These are phyloP conservation scores for Pichia paraexigua DNA, from an alignment of 805 yeast species.

Conservation along the genomic window DNA sequence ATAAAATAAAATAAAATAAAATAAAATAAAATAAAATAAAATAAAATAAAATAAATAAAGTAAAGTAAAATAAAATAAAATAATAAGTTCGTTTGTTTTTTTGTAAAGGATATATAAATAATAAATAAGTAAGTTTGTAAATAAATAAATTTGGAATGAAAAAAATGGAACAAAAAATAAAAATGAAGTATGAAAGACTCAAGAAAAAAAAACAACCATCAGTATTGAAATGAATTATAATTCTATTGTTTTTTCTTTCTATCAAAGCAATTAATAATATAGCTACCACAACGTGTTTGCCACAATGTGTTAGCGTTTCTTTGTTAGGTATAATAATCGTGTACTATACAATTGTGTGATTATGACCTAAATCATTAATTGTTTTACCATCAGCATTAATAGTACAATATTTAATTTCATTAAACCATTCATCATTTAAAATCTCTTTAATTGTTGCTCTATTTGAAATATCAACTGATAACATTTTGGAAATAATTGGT, in stretches of 20 bases:
- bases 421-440: constrained; percentile 64
- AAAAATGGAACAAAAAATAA: not conserved
- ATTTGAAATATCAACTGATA: constrained; percentile 48
- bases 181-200: not conserved
- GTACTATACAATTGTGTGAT: constrained; percentile 35
- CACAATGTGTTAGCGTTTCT: not conserved
- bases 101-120: not conserved
- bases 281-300: not conserved
- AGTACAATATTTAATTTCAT: constrained; percentile 55
- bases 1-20: not conserved
- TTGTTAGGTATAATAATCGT: not conserved
- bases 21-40: too few relatives aligned
- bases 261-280: not conserved
- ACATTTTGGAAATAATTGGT: constrained; percentile 62
- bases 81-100: not conserved
- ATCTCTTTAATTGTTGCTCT: constrained; percentile 66
- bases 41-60: not conserved
- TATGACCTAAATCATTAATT: constrained; percentile 40
- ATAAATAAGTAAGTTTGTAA: not conserved
- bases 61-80: not conserved
- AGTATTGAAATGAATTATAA: too few relatives aligned
- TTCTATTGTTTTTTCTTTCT: too few relatives aligned
- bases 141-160: not conserved
- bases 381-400: constrained; percentile 32
- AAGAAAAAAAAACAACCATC: too few relatives aligned